A percentile compares a stretch with the other conserved stretches of the same genome.
These are phyloP conservation scores for Hordeum pubiflorum DNA, from an alignment of 202 grass and related monocot species.

Conservation along the genomic window DNA sequence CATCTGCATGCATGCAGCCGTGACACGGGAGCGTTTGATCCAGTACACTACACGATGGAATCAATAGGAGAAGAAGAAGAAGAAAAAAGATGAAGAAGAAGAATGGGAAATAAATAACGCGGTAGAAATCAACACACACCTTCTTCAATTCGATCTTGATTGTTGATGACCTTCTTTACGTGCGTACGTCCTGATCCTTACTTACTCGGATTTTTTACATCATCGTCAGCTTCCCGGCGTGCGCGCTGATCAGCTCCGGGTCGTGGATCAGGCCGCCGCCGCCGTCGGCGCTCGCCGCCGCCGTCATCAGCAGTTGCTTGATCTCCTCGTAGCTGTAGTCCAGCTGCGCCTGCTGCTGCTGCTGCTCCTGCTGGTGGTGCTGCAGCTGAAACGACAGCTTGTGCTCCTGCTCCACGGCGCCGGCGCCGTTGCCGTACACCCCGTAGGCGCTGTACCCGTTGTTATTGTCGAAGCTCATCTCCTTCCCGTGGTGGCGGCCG, in stretches of 20 bases:
- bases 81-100: not conserved
- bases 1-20: conserved; percentile 32
- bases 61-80: not conserved
- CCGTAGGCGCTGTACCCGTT: conserved; percentile 14
- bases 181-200: not conserved
- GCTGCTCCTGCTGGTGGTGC: conserved; percentile 19
- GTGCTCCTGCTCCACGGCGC: conserved; percentile 20
- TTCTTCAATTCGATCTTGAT: not conserved
- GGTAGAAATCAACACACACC: not conserved
- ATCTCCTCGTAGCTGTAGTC: conserved; percentile 82
- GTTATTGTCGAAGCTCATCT: conserved; percentile 27
- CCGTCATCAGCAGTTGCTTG: conserved; percentile 57
- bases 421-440: conserved; percentile 9
- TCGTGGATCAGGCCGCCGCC: not conserved
- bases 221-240: conserved; percentile 40
- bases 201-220: conserved; percentile 31
- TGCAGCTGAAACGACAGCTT: conserved; percentile 14
- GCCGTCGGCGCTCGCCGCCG: not conserved
- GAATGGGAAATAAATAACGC: not conserved
- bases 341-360: conserved; percentile 32
- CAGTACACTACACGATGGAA: not conserved
- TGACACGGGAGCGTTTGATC: conserved; percentile 27
- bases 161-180: not conserved
- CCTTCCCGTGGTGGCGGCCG: conserved; percentile 20
- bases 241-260: too few relatives aligned